A percentile compares a stretch with the other conserved stretches of the same genome.
Conservation (phyloP, 108 stramenopile genomes). For the Nannochloropsis salina region DNA sequence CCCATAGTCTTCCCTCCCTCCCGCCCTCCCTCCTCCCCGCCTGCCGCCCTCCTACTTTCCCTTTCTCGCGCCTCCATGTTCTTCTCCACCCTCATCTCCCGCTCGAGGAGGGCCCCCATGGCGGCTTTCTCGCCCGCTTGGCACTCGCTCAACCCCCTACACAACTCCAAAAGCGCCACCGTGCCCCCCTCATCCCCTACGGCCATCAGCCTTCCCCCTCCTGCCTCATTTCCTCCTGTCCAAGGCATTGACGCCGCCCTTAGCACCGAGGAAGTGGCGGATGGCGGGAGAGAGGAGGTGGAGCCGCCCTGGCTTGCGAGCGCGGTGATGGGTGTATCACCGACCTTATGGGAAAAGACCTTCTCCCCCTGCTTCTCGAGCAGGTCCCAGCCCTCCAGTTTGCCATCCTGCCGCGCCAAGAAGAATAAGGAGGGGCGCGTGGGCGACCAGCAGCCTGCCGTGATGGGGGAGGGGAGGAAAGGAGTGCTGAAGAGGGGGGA, state of each 20-base stretch:
- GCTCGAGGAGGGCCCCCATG: constrained; percentile 68
- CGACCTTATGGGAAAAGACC: constrained; percentile 77
- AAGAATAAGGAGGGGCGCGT: constrained; percentile 81
- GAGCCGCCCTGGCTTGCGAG: constrained; percentile 62
- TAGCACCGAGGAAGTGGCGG: neutral
- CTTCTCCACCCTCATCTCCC: constrained; percentile 75
- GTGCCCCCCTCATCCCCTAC: constrained; percentile 74
- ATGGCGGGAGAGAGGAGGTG: neutral
- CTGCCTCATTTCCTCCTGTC: neutral
- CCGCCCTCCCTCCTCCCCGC: constrained; percentile 32
- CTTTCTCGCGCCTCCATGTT: constrained; percentile 64
- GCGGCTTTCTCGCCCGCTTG: constrained; percentile 65
- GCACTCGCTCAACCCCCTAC: constrained; percentile 53
- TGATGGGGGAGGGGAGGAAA: constrained; percentile 68
- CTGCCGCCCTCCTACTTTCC: constrained; percentile 41
- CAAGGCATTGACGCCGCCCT: too few relatives aligned
- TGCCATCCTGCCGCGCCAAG: constrained; percentile 71
- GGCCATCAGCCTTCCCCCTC: constrained; percentile 67
- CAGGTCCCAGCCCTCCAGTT: constrained; percentile 76
- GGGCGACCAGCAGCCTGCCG: constrained; percentile 74
- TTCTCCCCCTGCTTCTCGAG: constrained; percentile 75
- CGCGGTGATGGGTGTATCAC: constrained; percentile 62
- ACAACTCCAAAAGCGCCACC: constrained; percentile 71
- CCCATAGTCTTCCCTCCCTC: constrained; percentile 46
- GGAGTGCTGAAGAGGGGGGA: constrained; percentile 70